These are phyloP conservation scores for Ilyonectria sp. DNA, from an alignment of 2,329 filamentous ascomycete species.

Conservation along the genomic window DNA sequence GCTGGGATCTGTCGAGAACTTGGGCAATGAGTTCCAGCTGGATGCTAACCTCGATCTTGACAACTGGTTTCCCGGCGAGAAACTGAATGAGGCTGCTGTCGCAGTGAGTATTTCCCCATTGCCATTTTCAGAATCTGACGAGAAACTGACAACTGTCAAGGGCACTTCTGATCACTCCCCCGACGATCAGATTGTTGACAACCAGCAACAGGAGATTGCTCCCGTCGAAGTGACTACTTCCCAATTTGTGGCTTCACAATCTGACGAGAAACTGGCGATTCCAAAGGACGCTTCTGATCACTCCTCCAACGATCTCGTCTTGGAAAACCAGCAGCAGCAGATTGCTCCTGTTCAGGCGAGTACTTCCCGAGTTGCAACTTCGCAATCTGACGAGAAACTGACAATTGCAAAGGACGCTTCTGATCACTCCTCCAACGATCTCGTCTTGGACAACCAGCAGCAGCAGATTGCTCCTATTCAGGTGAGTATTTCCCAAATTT, in stretches of 20 bases:
- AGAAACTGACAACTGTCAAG: background rate
- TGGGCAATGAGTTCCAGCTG: background rate
- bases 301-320: no score
- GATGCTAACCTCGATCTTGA: background rate
- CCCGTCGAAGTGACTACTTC: conserved; percentile 15
- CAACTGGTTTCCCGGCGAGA: background rate
- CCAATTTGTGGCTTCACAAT: background rate
- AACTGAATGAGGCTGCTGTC: background rate
- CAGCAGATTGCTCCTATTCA: background rate
- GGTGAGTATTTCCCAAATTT: conserved; percentile 17
- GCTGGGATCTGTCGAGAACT: background rate
- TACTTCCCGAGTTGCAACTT: background rate
- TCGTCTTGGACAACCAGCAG: background rate
- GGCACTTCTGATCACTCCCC: background rate
- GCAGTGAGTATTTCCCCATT: background rate
- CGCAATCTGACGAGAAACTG: conserved; percentile 12
- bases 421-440: background rate
- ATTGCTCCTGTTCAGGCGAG: conserved; percentile 15
- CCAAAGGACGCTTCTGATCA: background rate
- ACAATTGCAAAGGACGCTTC: background rate
- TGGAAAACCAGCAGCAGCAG: background rate
- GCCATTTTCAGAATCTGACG: background rate
- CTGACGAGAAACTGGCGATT: conserved; percentile 12
- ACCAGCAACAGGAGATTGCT: background rate
- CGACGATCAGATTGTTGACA: background rate